phyloP scores from a whole-genome alignment of 2,329 filamentous ascomycete species.

The Aureobasidium sp. region DNA sequence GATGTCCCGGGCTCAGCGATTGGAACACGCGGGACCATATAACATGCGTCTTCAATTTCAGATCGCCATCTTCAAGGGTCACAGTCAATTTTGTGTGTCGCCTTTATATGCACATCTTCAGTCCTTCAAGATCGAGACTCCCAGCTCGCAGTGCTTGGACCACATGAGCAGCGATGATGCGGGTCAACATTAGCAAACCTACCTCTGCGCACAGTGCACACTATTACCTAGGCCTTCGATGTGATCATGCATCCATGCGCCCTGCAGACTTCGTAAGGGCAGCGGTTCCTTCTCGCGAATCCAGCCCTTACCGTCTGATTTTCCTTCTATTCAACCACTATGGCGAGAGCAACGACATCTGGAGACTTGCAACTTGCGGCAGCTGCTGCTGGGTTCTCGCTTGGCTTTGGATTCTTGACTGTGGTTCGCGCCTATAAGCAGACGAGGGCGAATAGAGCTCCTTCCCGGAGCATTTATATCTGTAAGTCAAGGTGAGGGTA shows the following conservation, averaged over 20 bases:
- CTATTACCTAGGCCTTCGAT: not conserved
- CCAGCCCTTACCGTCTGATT: not conserved
- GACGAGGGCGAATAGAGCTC: conserved; percentile 27
- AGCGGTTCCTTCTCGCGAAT: not conserved
- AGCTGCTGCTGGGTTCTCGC: conserved; percentile 39
- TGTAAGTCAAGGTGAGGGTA: conserved; percentile 22
- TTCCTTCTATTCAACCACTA: not conserved
- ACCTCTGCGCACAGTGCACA: conserved; percentile 16
- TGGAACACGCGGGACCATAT: not conserved
- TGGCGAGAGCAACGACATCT: conserved; percentile 10
- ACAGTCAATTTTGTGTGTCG: not conserved
- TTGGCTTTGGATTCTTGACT: conserved; percentile 49
- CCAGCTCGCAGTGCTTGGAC: conserved; percentile 1
- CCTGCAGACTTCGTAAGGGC: not conserved
- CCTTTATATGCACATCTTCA: not conserved
- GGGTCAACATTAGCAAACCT: not conserved
- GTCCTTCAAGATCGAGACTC: not conserved
- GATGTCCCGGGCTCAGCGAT: not conserved
- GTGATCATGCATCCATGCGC: not conserved
- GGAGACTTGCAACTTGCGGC: conserved; percentile 23
- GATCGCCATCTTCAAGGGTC: not conserved
- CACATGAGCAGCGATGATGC: conserved; percentile 12
- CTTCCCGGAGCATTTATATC: conserved; percentile 27
- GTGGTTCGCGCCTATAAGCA: conserved; percentile 42
- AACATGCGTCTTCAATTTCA: not conserved